Conservation (phyloP, 2,329 filamentous ascomycete genomes). For the Hypomyces perniciosus region DNA sequence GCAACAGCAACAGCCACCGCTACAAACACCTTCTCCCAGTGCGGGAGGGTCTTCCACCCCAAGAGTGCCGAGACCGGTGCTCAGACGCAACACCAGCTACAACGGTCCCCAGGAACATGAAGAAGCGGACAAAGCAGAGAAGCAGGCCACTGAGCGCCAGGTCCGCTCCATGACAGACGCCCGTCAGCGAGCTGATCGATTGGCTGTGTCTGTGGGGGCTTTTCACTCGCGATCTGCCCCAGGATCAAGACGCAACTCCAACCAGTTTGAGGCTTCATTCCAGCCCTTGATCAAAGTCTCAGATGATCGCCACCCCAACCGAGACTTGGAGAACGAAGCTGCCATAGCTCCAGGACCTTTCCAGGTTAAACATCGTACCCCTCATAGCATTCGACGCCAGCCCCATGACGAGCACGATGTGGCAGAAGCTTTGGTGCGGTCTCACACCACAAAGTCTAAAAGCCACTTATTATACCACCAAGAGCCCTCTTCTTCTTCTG, state of each 20-base stretch:
- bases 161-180: constrained; percentile 36
- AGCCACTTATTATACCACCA: constrained; percentile 26
- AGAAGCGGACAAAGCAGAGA: constrained; percentile 35
- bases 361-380: constrained; percentile 19
- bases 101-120: constrained; percentile 35
- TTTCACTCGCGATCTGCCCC: constrained; percentile 27
- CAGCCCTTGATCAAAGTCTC: constrained; percentile 27
- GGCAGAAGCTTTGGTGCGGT: constrained; percentile 32
- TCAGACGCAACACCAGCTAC: constrained; percentile 40
- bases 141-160: constrained; percentile 30
- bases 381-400: constrained; percentile 17
- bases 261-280: constrained; percentile 27
- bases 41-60: constrained; percentile 4
- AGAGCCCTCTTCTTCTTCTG: constrained; percentile 23
- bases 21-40: constrained; percentile 3
- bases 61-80: constrained; percentile 29
- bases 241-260: constrained; percentile 31
- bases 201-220: constrained; percentile 34
- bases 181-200: constrained; percentile 31
- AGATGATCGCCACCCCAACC: constrained; percentile 18
- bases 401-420: constrained; percentile 19
- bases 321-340: constrained; percentile 15
- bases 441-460: constrained; percentile 27
- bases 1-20: background rate
- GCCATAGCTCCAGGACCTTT: constrained; percentile 6